Conservation (phyloP, 1,284 basidiomycete species). For the Malassezia psittaci region DNA sequence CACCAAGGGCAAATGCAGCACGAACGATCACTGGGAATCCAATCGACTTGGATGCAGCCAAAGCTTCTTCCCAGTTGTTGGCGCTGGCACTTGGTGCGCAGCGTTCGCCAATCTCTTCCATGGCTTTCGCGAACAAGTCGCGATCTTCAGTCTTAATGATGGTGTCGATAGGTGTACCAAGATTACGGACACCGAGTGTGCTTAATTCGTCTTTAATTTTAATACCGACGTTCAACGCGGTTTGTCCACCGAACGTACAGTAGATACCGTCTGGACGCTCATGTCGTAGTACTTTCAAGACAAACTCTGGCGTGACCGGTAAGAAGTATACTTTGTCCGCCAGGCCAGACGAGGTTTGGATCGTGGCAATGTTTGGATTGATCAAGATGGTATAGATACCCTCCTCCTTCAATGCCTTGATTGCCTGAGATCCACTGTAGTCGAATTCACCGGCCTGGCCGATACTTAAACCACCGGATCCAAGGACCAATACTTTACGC, state of each 20-base stretch:
- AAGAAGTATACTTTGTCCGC: constrained; percentile 96
- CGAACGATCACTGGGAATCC: constrained; percentile 98
- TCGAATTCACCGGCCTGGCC: constrained; percentile 99
- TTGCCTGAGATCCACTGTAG: constrained; percentile 95
- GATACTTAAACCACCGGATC: constrained; percentile 89
- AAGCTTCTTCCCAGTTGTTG: constrained; percentile 82
- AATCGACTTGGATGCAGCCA: constrained; percentile 78
- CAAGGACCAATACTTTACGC: constrained; percentile 88
- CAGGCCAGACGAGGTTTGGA: constrained; percentile 67
- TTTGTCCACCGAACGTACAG: constrained; percentile 95
- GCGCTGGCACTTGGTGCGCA: constrained; percentile 95
- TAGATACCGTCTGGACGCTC: constrained; percentile 94
- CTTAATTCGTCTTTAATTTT: constrained; percentile 88
- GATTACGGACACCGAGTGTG: constrained; percentile 80
- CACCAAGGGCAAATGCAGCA: constrained; percentile 94
- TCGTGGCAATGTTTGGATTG: constrained; percentile 48
- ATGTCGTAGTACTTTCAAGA: constrained; percentile 95
- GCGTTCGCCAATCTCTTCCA: constrained; percentile 97
- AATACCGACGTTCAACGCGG: constrained; percentile 94
- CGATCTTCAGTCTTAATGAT: constrained; percentile 72
- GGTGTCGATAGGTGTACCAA: constrained; percentile 85
- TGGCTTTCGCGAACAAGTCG: constrained; percentile 88
- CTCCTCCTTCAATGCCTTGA: constrained; percentile 93
- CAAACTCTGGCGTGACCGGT: constrained; percentile 92
- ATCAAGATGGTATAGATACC: constrained; percentile 80